phyloP scores from a whole-genome alignment of 139 green algal species.

The Chlamydomonas schloesseri region DNA sequence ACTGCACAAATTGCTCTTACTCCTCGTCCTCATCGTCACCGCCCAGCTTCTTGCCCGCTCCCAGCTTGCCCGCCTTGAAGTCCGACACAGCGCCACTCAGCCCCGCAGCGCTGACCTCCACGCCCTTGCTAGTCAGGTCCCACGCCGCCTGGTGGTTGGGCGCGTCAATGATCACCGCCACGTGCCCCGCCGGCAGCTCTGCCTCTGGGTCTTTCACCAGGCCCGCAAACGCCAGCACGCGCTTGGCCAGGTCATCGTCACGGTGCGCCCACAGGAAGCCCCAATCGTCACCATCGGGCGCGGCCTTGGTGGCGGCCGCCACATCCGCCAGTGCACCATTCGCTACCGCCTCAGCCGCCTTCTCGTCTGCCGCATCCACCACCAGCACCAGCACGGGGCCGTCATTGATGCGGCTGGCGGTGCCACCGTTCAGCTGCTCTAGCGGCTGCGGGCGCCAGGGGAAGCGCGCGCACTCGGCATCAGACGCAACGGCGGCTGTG shows the following conservation, averaged over 20 bases:
- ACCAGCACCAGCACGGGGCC: conserved; percentile 22
- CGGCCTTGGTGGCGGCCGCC: not conserved
- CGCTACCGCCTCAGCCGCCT: not conserved
- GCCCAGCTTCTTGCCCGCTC: not conserved
- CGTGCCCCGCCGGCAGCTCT: not conserved
- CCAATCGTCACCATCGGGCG: not conserved
- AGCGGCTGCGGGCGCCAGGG: conserved; percentile 34
- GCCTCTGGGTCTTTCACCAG: not conserved
- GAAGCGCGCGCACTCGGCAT: conserved; percentile 26
- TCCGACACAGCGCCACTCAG: not conserved
- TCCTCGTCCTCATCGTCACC: not conserved
- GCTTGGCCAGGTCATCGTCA: not conserved
- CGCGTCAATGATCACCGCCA: conserved; percentile 14
- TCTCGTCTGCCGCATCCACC: not conserved
- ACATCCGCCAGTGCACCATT: not conserved
- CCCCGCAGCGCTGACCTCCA: conserved; percentile 4
- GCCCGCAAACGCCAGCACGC: conserved; percentile 17
- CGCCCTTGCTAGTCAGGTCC: not conserved
- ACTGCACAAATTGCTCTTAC: too few species aligned
- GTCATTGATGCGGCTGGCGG: conserved; percentile 1
- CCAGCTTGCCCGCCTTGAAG: conserved; percentile 9
- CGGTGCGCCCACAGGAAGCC: not conserved
- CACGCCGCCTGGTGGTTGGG: conserved; percentile 10
- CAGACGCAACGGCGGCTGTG: not conserved
- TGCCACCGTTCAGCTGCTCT: conserved; percentile 3